Percentiles rank a stretch among this genome's conserved stretches.
Evolutionary conservation across 2,329 filamentous ascomycete species (phyloP).

Genomic region (Colletotrichum noveboracense): DNA sequence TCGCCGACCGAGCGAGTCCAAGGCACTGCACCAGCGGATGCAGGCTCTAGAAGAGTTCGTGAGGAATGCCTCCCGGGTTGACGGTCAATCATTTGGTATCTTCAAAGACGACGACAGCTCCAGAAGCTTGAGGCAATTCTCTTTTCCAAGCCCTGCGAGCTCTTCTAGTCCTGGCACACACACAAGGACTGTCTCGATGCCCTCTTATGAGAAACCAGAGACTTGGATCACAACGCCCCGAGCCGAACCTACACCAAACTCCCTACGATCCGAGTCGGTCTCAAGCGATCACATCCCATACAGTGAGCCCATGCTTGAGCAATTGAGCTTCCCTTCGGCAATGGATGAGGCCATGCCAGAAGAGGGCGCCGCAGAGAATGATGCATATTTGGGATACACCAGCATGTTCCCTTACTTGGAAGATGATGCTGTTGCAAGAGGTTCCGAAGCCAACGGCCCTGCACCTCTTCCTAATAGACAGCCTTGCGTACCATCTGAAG

Average conservation of each 20-base stretch:
- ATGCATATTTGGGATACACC: neutral
- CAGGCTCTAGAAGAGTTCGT: slow-evolving; percentile 15
- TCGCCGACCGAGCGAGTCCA: slow-evolving; percentile 5
- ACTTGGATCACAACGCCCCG: neutral
- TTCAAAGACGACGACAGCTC: neutral
- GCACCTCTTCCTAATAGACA: neutral
- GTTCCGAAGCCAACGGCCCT: neutral
- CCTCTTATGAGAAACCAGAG: neutral
- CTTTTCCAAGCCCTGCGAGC: slow-evolving; percentile 2
- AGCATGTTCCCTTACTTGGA: slow-evolving; percentile 7
- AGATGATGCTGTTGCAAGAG: neutral
- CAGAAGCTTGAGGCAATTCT: neutral
- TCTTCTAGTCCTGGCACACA: neutral
- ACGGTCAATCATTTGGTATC: neutral
- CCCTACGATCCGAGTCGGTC: neutral
- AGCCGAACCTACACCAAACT: neutral
- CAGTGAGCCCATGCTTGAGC: neutral
- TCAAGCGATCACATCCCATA: neutral
- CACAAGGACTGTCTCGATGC: neutral
- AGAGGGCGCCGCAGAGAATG: neutral
- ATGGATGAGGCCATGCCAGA: neutral
- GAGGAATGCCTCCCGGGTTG: neutral
- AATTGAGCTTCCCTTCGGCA: neutral
- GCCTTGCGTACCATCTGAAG: neutral
- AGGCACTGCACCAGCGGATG: slow-evolving; percentile 12